Evolutionary conservation across 371 early-diverging fungal species (phyloP), one percentile per base, ranked within the genome.

Genomic region (Syncephalastrum sp.): DNA sequence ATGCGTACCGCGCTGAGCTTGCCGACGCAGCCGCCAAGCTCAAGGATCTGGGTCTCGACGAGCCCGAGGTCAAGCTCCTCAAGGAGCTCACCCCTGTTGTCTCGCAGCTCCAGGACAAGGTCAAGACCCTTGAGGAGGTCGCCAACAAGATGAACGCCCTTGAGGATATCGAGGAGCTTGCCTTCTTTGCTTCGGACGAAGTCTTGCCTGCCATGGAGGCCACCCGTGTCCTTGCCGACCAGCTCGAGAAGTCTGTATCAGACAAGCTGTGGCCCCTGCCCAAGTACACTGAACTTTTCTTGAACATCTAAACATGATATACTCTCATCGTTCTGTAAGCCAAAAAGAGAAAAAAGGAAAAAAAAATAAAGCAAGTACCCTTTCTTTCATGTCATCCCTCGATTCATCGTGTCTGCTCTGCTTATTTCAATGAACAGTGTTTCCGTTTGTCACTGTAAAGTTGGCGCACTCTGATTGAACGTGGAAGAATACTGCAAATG

Each of bases 201-300:
- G 71, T 98, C 15, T 61, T 87, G 17, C 87, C 88, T 14, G 72
- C 82, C 51, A 87, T 98, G 82, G 84, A 88, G 54, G 66, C 68
- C 14, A 84, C 89, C 53, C 89, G 98, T 63, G 68, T 58, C 8
- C 73, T 76, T 27, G 86, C 91, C 43, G 97, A 98, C 61, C 68
- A 64, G 24, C 77, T 97, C 47, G 97, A 98, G 77, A 67, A 75
- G 44, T 60, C 85, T 25, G 85, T 92, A 17, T 85, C 91, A 23
- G 96, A 96, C 82, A 93, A 90, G 84, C 80, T 77, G 75, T 98
- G 95, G 92, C 93, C 95, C 45, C 83, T 91, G 78, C 98, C 98
- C 80, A 95, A 93, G 82, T 96, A 96, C 88, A 86, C 90, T 50
- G 96, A 97, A 79, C 83, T 97, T 38, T 81, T 97, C 61, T 91